phyloP scores from a whole-genome alignment of 2,329 filamentous ascomycete genomes.

The Fusarium sp. region DNA sequence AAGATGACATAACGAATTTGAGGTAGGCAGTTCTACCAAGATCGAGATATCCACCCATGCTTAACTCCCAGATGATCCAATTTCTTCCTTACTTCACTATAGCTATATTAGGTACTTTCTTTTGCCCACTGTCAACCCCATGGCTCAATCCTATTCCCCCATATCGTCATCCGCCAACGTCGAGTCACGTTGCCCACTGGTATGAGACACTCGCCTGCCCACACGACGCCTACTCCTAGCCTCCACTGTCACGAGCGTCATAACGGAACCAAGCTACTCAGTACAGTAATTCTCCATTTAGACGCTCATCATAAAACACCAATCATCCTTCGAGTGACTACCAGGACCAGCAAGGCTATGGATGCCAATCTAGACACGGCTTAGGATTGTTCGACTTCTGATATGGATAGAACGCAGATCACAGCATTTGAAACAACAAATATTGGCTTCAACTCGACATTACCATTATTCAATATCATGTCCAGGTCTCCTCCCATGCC shows the following conservation, averaged over 20 bases:
- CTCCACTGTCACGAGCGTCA: conserved; percentile 32
- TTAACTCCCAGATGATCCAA: conserved; percentile 23
- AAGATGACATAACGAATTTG: conserved; percentile 2
- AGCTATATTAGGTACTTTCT: neutral
- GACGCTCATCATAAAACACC: neutral
- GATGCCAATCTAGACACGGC: neutral
- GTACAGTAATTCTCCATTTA: neutral
- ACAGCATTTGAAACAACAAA: neutral
- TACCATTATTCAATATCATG: conserved; percentile 48
- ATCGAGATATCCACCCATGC: conserved; percentile 34
- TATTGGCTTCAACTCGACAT: conserved; percentile 36
- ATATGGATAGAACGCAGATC: neutral
- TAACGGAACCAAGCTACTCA: neutral
- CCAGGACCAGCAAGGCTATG: neutral
- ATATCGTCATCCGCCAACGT: conserved; percentile 30
- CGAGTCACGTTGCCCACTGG: conserved; percentile 35
- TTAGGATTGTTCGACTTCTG: neutral
- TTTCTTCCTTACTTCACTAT: neutral
- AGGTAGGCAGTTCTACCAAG: neutral
- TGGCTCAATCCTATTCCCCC: conserved; percentile 2
- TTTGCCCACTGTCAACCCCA: neutral
- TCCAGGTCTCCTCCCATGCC: neutral
- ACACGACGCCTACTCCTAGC: conserved; percentile 3
- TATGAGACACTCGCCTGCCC: conserved; percentile 29
- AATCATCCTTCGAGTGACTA: neutral